phyloP scores from a whole-genome alignment of 2,329 filamentous ascomycete species.

The Lasiodiplodia citricola region DNA sequence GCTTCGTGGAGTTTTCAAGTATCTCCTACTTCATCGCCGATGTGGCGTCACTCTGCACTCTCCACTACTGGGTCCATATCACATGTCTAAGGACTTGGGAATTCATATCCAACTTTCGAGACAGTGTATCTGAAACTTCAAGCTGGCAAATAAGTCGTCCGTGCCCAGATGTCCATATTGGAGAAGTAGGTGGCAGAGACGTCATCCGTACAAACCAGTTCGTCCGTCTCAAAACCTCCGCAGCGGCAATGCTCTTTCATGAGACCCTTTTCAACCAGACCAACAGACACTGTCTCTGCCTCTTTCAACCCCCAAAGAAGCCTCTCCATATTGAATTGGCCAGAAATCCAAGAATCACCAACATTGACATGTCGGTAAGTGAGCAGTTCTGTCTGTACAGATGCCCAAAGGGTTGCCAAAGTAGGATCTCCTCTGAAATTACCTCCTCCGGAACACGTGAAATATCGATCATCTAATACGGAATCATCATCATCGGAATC shows the following conservation, averaged over 20 bases:
- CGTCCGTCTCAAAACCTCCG: neutral
- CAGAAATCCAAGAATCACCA: constrained; percentile 33
- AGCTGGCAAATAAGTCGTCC: constrained; percentile 27
- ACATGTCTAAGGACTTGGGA: fast-evolving
- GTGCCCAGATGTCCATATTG: constrained; percentile 30
- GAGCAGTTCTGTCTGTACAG: constrained; percentile 45
- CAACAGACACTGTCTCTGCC: constrained; percentile 11
- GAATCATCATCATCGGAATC: no score
- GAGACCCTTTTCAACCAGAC: neutral
- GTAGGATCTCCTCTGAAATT: neutral
- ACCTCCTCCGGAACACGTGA: no score
- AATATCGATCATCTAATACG: no score
- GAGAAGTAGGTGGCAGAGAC: constrained; percentile 27
- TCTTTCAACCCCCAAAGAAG: constrained; percentile 22
- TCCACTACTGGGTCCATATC: no score
- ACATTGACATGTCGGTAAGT: constrained; percentile 43
- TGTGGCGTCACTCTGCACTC: no score
- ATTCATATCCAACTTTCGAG: no score
- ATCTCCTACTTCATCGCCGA: no score
- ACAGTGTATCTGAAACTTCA: neutral
- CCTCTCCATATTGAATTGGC: constrained; percentile 29
- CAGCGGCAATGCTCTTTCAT: neutral
- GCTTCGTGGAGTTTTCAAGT: no score
- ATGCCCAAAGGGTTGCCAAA: constrained; percentile 40
- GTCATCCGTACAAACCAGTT: constrained; percentile 9